Conservation (phyloP, 306 rosid species). For the Cucurbita ficifolia region DNA sequence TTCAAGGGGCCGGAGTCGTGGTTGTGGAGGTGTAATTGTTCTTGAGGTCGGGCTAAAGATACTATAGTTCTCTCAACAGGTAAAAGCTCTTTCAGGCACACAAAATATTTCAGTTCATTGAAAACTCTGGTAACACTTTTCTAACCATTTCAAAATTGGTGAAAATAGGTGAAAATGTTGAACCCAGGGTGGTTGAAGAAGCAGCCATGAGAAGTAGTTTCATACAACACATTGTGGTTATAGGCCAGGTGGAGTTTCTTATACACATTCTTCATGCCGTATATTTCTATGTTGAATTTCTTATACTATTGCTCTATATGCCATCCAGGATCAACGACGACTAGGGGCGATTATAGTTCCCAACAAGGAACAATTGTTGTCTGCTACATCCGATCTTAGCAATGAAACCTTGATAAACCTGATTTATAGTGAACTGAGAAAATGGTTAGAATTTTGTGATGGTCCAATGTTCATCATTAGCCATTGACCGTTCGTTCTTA, state of each 20-base stretch:
- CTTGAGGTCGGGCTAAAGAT: constrained; percentile 94
- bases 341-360: constrained; percentile 89
- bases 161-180: constrained; percentile 79
- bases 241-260: constrained; percentile 81
- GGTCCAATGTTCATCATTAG: neutral
- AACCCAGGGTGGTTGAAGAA: constrained; percentile 78
- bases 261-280: neutral
- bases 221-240: constrained; percentile 73
- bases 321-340: constrained; percentile 74
- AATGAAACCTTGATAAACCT: constrained; percentile 34
- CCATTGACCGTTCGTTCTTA: neutral
- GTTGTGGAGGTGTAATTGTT: constrained; percentile 57
- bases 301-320: neutral
- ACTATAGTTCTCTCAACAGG: constrained; percentile 92
- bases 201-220: constrained; percentile 75
- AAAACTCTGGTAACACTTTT: no score
- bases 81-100: constrained; percentile 2
- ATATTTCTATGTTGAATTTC: neutral
- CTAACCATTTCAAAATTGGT: constrained; percentile 2
- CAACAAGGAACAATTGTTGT: constrained; percentile 60
- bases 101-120: neutral
- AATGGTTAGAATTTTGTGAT: constrained; percentile 27
- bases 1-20: constrained; percentile 56
- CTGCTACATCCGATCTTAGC: constrained; percentile 41
- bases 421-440: constrained; percentile 43